A percentile compares a stretch with the other conserved stretches of the same genome.
Evolutionary conservation across 1,284 basidiomycete genomes (phyloP).

Genomic region (Fomes fomentarius): DNA sequence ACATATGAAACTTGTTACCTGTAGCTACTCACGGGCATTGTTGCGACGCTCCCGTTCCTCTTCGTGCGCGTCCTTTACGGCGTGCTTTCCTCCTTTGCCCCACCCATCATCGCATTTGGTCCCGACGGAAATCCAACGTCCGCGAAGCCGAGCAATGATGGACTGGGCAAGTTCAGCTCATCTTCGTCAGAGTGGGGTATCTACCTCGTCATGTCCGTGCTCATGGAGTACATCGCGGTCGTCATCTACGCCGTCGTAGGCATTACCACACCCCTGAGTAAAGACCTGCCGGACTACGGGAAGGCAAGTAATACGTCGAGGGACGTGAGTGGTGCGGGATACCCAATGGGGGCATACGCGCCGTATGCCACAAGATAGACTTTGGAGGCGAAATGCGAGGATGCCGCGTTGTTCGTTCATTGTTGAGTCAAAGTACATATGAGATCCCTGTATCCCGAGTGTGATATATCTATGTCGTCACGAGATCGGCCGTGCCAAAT

Average conservation of each 20-base stretch:
- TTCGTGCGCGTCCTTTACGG: conserved; percentile 57
- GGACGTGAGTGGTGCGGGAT: not conserved
- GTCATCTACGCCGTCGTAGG: conserved; percentile 51
- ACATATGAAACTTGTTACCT: too few species aligned
- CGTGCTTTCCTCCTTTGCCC: conserved; percentile 51
- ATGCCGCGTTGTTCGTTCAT: too few species aligned
- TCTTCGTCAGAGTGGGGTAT: conserved; percentile 55
- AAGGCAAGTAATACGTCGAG: not conserved
- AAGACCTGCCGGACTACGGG: conserved; percentile 37
- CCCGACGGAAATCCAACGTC: conserved; percentile 12
- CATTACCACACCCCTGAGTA: conserved; percentile 32
- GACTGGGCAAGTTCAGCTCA: conserved; percentile 54
- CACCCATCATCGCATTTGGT: conserved; percentile 11
- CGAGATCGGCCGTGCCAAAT: too few species aligned
- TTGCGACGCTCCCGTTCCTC: conserved; percentile 59
- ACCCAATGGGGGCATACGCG: not conserved
- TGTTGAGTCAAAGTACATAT: too few species aligned
- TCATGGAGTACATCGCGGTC: conserved; percentile 59
- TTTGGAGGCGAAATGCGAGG: too few species aligned
- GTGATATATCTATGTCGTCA: too few species aligned
- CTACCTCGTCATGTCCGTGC: conserved; percentile 56
- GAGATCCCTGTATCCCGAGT: too few species aligned
- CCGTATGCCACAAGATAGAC: too few species aligned
- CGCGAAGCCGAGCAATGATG: conserved; percentile 4
- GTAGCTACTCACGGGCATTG: conserved; percentile 56